phyloP scores from a whole-genome alignment of 2,329 filamentous ascomycete species.

The Alternaria infectoria region DNA sequence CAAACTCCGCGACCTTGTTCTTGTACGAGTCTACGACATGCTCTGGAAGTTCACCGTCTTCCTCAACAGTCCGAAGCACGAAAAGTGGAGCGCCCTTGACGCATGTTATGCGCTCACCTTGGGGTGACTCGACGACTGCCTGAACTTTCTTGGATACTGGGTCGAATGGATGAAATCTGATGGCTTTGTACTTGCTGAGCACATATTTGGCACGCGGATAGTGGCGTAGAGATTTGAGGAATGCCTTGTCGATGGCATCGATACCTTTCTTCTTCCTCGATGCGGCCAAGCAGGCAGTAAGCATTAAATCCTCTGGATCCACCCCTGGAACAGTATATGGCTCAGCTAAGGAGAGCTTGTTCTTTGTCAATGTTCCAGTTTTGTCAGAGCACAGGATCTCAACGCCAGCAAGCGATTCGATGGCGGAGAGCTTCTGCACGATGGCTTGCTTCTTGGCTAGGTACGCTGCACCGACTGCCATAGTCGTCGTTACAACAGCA shows the following conservation, averaged over 20 bases:
- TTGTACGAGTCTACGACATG: constrained; percentile 84
- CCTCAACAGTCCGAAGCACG: constrained; percentile 85
- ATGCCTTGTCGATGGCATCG: constrained; percentile 93
- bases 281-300: constrained; percentile 87
- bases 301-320: constrained; percentile 86
- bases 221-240: constrained; percentile 81
- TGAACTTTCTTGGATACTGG: constrained; percentile 93
- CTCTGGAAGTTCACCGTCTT: constrained; percentile 79
- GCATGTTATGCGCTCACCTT: constrained; percentile 84
- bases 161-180: constrained; percentile 88
- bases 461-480: constrained; percentile 92
- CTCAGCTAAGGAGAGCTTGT: constrained; percentile 87
- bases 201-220: constrained; percentile 84
- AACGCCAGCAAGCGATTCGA: constrained; percentile 89
- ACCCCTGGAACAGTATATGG: constrained; percentile 84
- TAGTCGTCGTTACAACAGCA: constrained; percentile 90
- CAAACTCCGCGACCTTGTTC: constrained; percentile 91
- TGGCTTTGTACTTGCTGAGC: constrained; percentile 81
- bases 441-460: constrained; percentile 92
- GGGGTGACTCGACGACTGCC: constrained; percentile 80
- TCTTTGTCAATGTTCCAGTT: constrained; percentile 92
- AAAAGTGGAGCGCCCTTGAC: constrained; percentile 91
- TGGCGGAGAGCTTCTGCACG: constrained; percentile 89
- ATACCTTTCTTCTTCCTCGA: constrained; percentile 96
- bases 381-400: constrained; percentile 96